Conservation (phyloP, 257 asterid genomes). For the Marsdenia floribunda region DNA sequence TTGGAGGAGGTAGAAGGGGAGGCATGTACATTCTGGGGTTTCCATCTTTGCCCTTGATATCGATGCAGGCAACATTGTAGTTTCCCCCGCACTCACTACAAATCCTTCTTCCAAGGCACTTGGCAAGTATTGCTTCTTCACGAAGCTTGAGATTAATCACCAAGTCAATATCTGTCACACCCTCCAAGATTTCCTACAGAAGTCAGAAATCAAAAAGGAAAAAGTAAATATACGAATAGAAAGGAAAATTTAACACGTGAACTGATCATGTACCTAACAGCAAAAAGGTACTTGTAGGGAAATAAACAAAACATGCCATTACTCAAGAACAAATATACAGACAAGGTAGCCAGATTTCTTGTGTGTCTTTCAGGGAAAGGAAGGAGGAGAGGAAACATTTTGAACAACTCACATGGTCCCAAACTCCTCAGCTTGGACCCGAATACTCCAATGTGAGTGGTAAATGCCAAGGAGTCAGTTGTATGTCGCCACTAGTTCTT, state of each 20-base stretch:
- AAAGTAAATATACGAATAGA: not conserved
- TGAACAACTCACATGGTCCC: conserved; percentile 17
- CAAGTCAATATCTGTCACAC: conserved; percentile 78
- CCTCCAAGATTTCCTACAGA: conserved; percentile 79
- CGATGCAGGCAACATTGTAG: conserved; percentile 82
- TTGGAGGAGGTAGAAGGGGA: conserved; percentile 91
- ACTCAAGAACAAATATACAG: not conserved
- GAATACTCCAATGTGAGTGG: conserved; percentile 15
- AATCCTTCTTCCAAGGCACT: conserved; percentile 93
- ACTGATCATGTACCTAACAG: not conserved
- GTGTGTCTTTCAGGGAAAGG: not conserved
- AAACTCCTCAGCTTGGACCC: conserved; percentile 23
- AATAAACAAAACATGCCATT: not conserved
- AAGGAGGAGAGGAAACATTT: conserved; percentile 5
- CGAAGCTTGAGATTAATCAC: conserved; percentile 83
- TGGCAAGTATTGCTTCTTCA: conserved; percentile 81
- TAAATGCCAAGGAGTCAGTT: conserved; percentile 16
- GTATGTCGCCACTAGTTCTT: conserved; percentile 18
- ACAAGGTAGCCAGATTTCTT: not conserved
- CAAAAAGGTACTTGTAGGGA: not conserved
- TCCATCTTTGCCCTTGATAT: conserved; percentile 62
- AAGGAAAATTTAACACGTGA: conserved; percentile 3
- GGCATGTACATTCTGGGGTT: conserved; percentile 78
- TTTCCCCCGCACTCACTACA: conserved; percentile 90
- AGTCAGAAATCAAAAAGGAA: conserved; percentile 13